Base-by-base conservation (phyloP, 1,139 yeast genomes). In the Yamadazyma epiphylla region DNA sequence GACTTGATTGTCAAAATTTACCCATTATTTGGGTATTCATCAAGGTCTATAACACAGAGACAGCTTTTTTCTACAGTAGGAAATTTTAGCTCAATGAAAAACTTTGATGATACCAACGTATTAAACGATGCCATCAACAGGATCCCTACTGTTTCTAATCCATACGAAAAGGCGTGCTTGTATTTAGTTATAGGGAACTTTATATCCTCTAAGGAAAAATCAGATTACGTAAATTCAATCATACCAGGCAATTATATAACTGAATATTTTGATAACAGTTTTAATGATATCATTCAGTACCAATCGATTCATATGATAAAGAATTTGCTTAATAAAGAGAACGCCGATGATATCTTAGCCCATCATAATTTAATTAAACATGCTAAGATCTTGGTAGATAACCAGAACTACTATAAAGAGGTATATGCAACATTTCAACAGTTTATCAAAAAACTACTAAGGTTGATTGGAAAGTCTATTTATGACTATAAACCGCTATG, bases 291-390 rank as follows among this genome's bases (percentile, higher is more conserved):
- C 4, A 50, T 68, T 4, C 71, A 64, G 37, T 51, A 51, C 27
- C 74, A 68, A 42, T 53, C 62, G 2, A 46, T 61, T 26, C 73
- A 66, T 42, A 41, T 62, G 36, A 44, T 66, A 33, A 58, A 49
- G 26, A 64, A 67, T 37, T 32, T 59, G 19, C 33, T 63, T 37
- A 42, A 49, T 21, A 21, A 19, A 9, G 34, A 26, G 1, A 39
- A 52, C 13, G 50, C 54, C 3, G 4, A 8, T n/a, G 10, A 12
- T 5, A 28, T 41, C 4, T 10, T 39, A 3, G 12, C 30, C 10
- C 37, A 42, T 12, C 36, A 33, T 5, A 37, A 41, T 13, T 31
- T 64, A 10, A 28, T 32, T n/a, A 39, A 34, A n/a, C 48, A 49
- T 24, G 43, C 58, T 10, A 60, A 62, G 32, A 46, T 57, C 4